Conservation (phyloP, 169 alveolate genomes). For the Amoebophrya sp. region DNA sequence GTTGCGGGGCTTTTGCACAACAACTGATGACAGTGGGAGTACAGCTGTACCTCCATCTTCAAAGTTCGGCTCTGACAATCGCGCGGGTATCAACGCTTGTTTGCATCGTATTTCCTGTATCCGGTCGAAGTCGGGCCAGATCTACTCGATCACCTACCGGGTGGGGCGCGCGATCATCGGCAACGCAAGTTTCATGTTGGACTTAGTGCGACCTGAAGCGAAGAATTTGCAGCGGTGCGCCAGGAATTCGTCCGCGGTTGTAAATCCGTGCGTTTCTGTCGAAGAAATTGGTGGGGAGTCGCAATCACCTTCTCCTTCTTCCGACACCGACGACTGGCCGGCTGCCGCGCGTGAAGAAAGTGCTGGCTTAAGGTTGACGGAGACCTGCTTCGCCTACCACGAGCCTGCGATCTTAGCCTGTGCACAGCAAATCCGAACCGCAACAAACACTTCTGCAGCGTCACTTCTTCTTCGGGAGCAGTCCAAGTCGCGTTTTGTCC, state of each 20-base stretch:
- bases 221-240: neutral
- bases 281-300: neutral
- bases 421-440: neutral
- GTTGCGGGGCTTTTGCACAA: neutral
- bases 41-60: neutral
- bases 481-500: neutral
- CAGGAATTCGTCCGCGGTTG: neutral
- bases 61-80: neutral
- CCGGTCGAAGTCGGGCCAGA: neutral
- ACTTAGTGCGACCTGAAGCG: neutral
- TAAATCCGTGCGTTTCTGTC: neutral
- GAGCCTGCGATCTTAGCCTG: neutral
- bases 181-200: neutral
- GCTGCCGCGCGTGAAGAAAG: too few species aligned
- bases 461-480: neutral
- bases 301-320: neutral
- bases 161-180: neutral
- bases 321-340: neutral
- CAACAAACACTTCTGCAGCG: neutral
- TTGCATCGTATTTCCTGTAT: neutral
- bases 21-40: neutral
- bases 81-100: neutral
- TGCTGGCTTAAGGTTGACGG: too few species aligned
- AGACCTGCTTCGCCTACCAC: neutral
- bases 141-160: neutral